A percentile compares a stretch with the other conserved stretches of the same genome.
These are phyloP conservation scores for Fraxinus platypoda DNA, from an alignment of 305 asterid genomes.

Conservation along the genomic window DNA sequence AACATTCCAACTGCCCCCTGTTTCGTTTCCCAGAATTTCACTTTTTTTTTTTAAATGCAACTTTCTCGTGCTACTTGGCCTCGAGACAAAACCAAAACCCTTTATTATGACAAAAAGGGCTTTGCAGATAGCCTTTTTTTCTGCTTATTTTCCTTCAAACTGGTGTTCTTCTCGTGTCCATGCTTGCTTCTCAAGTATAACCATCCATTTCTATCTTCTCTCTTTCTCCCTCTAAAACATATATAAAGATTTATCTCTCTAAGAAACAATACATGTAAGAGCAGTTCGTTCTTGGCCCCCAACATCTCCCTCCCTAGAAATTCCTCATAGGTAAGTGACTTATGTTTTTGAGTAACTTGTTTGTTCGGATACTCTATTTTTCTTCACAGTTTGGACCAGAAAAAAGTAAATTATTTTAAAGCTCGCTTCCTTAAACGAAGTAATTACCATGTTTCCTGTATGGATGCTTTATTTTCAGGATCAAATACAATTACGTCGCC, in stretches of 20 bases:
- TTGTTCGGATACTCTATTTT: slow-evolving; percentile 1
- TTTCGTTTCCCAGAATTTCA: slow-evolving; percentile 18
- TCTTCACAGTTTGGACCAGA: background rate
- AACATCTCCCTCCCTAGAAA: background rate
- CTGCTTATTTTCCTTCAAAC: slow-evolving; percentile 8
- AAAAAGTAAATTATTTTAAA: background rate
- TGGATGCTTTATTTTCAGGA: background rate
- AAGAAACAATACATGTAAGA: background rate
- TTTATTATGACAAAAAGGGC: slow-evolving; percentile 27
- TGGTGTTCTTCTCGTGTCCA: slow-evolving; percentile 21
- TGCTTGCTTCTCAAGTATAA: background rate
- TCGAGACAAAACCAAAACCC: slow-evolving; percentile 3
- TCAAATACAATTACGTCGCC: background rate
- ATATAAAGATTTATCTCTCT: background rate
- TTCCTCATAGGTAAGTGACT: background rate
- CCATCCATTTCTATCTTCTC: background rate
- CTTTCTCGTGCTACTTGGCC: slow-evolving; percentile 25
- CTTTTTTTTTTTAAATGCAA: slow-evolving; percentile 22
- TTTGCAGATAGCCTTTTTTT: background rate
- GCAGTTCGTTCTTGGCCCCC: background rate
- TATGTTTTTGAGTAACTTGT: background rate
- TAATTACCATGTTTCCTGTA: background rate
- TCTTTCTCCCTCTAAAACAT: background rate
- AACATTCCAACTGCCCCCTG: slow-evolving; percentile 23
- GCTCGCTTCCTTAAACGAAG: background rate